Percentiles rank a stretch among this genome's conserved stretches.
Evolutionary conservation across 2,329 filamentous ascomycete species (phyloP).

Genomic region (Fusarium sulawesiense): DNA sequence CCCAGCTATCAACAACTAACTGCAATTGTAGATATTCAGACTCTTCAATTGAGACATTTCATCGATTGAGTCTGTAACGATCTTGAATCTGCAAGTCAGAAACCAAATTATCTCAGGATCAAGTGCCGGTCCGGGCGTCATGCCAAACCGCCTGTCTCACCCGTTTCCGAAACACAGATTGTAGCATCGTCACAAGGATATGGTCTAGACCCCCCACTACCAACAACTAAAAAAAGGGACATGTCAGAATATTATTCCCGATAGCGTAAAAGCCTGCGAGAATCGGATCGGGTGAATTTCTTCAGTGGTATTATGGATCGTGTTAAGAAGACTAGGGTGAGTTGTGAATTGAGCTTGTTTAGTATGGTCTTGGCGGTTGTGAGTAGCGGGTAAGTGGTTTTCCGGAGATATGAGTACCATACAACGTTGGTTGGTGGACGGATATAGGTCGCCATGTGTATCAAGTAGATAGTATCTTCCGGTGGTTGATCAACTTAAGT

Average conservation of each 20-base stretch:
- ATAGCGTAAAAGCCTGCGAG: neutral
- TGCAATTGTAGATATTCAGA: fast-evolving
- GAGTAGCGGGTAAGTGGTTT: too few relatives aligned
- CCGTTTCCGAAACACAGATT: slow-evolving; percentile 26
- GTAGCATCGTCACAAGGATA: slow-evolving; percentile 38
- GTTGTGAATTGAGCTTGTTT: neutral
- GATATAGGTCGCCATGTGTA: neutral
- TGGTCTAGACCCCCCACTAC: neutral
- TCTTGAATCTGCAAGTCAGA: neutral
- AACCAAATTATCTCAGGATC: slow-evolving; percentile 19
- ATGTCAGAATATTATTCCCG: neutral
- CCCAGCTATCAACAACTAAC: too few relatives aligned
- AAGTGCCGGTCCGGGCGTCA: slow-evolving; percentile 15
- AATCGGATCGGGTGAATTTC: neutral
- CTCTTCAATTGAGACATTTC: neutral
- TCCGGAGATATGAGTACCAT: neutral
- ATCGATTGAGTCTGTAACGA: neutral
- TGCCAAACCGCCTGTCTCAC: slow-evolving; percentile 22
- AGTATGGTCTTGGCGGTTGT: too few relatives aligned
- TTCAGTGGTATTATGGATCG: neutral
- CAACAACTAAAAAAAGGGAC: neutral
- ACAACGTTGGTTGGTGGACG: neutral
- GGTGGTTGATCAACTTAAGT: neutral
- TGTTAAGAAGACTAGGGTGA: neutral
- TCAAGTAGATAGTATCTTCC: neutral